phyloP scores from a whole-genome alignment of 2,329 filamentous ascomycete genomes.

The Bipolaris cookei region DNA sequence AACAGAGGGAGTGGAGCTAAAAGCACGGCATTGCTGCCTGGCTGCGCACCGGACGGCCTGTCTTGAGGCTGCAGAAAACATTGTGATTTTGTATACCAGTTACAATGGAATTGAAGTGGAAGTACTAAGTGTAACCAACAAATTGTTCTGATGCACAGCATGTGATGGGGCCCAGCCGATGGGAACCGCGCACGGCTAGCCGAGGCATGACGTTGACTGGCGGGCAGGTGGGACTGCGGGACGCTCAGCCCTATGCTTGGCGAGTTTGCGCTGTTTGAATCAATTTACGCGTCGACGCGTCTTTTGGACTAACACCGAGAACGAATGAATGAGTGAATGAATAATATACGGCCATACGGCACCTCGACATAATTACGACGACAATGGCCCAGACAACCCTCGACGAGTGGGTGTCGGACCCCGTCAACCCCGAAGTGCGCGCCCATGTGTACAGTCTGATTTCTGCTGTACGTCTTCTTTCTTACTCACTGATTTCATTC shows the following conservation, averaged over 20 bases:
- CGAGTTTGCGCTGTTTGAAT: slow-evolving; percentile 33
- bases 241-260: slow-evolving; percentile 25
- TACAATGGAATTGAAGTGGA: neutral
- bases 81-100: slow-evolving; percentile 33
- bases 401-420: slow-evolving; percentile 54
- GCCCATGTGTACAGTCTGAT: slow-evolving; percentile 93
- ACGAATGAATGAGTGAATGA: too few relatives aligned
- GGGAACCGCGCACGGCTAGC: slow-evolving; percentile 32
- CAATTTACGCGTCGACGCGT: slow-evolving; percentile 48
- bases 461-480: slow-evolving; percentile 72
- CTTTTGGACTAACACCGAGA: slow-evolving; percentile 18
- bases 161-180: slow-evolving; percentile 32
- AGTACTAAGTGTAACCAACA: neutral
- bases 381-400: slow-evolving; percentile 49
- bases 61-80: slow-evolving; percentile 45
- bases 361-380: slow-evolving; percentile 33
- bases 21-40: slow-evolving; percentile 55
- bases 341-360: too few relatives aligned
- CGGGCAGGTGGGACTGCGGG: slow-evolving; percentile 4
- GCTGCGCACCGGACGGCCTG: slow-evolving; percentile 30
- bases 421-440: slow-evolving; percentile 87
- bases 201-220: slow-evolving; percentile 31
- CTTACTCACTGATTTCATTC: neutral
- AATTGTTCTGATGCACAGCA: slow-evolving; percentile 14
- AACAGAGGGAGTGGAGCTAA: slow-evolving; percentile 69